Evolutionary conservation across 345 rosid genomes (phyloP).

Genomic region (Hibiscus mutabilis): DNA sequence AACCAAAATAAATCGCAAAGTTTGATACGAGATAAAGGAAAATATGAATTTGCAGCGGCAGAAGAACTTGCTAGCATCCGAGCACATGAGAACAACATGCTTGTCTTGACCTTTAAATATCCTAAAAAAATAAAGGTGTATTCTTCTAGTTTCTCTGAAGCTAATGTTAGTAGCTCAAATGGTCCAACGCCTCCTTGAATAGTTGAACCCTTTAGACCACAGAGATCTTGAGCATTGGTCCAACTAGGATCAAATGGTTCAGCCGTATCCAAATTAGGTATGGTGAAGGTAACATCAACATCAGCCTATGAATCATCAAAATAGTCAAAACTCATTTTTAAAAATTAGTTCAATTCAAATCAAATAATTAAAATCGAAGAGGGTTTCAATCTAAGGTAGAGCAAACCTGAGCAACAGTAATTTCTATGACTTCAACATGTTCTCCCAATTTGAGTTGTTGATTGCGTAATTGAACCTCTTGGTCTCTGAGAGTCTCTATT

Average conservation of each 20-base stretch:
- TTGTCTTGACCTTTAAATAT: conserved; percentile 42
- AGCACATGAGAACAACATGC: conserved; percentile 59
- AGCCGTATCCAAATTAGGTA: conserved; percentile 48
- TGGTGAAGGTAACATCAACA: conserved; percentile 58
- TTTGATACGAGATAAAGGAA: background rate
- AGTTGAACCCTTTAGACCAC: conserved; percentile 36
- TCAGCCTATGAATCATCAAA: conserved; percentile 38
- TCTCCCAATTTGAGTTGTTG: conserved; percentile 35
- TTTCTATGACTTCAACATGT: conserved; percentile 44
- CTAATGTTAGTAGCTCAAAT: conserved; percentile 74
- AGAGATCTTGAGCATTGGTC: conserved; percentile 48
- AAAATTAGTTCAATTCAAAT: background rate
- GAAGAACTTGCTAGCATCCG: conserved; percentile 68
- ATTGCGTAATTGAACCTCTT: conserved; percentile 30
- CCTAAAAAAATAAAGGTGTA: conserved; percentile 73
- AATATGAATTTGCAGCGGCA: background rate
- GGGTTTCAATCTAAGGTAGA: background rate
- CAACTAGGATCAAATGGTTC: conserved; percentile 53
- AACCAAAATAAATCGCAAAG: background rate
- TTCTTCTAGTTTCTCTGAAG: conserved; percentile 53
- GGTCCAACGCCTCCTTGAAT: conserved; percentile 66
- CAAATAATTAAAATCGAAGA: background rate
- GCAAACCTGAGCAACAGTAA: conserved; percentile 63
- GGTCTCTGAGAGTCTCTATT: too few species aligned
- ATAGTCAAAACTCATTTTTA: background rate